Evolutionary conservation across 129 eudicot species (phyloP), one percentile per base, ranked within the genome.

Genomic region (Chrysanthemum lavandulifolium): DNA sequence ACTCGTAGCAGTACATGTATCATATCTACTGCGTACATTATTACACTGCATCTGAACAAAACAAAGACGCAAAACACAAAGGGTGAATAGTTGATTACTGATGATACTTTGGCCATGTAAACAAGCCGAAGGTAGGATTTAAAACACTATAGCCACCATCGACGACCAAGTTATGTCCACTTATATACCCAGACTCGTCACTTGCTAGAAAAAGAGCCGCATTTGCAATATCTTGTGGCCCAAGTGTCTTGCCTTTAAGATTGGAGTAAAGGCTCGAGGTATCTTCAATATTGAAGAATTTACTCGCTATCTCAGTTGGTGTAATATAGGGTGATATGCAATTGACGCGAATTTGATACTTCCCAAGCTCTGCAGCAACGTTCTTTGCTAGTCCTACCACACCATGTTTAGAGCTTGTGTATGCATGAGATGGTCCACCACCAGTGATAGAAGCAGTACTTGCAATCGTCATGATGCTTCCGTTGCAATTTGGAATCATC

Each of bases 341-440:
- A 45, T 85, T 85, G 3, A 83, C 91, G 0, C 91, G 73, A 6
- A 86, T 80, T 9, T 83, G 83, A 69, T 72, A 61, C 16, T 55
- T 14, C n/a, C 87, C 87, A 0, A 83, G 76, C 61, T 86, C 87
- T 4, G 71, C 76, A 0, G 85, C 87, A 12, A 25, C 55, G 55
- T 80, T 83, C 72, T 51, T 86, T 7, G 81, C 73, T 0, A 86
- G 77, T 61, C 91, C 91, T 14, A 86, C 69, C 64, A 86, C 79
- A 4, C 73, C 87, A 15, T 86, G 91, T 73, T 86, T 86, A 10
- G 87, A 83, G 47, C 81, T 61, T 2, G 87, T 83, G 61, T 86
- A 86, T 4, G 85, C 85, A 40, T 82, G 83, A 6, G 82, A 1
- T 6, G 76, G 40, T 9, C 9, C 40, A 9, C 83, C 85, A 5